Percentiles rank a stretch among this genome's conserved stretches.
These are phyloP conservation scores for Saccharomyces pastorianus DNA, from an alignment of 1,139 yeast genomes.

Conservation along the genomic window DNA sequence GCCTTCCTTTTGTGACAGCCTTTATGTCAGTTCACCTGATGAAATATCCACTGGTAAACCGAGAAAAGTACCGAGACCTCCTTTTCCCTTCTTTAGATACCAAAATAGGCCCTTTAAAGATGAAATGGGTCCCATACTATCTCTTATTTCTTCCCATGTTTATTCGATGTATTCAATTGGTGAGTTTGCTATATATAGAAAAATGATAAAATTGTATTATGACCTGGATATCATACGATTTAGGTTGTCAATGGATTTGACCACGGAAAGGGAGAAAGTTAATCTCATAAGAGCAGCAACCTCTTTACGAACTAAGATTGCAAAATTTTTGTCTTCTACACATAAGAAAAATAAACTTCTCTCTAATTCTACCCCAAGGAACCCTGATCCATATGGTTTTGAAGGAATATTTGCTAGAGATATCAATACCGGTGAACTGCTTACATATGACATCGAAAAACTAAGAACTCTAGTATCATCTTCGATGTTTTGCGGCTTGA, in stretches of 20 bases:
- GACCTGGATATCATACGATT: slow-evolving; percentile 59
- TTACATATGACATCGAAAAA: slow-evolving; percentile 35
- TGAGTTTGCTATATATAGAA: slow-evolving; percentile 53
- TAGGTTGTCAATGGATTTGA: slow-evolving; percentile 46
- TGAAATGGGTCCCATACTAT: slow-evolving; percentile 52
- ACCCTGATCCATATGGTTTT: slow-evolving; percentile 70
- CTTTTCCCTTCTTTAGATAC: slow-evolving; percentile 44
- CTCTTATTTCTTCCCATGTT: slow-evolving; percentile 53
- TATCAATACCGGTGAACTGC: slow-evolving; percentile 52
- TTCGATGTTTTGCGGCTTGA: slow-evolving; percentile 64
- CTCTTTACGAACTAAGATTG: slow-evolving; percentile 52
- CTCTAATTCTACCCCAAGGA: slow-evolving; percentile 31
- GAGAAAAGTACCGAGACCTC: slow-evolving; percentile 37
- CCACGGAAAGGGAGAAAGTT: slow-evolving; percentile 51
- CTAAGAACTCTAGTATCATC: slow-evolving; percentile 61
- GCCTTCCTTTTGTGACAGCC: slow-evolving; percentile 14
- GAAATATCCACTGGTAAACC: slow-evolving; percentile 8
- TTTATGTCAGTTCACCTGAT: slow-evolving; percentile 28
- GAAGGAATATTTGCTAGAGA: slow-evolving; percentile 65
- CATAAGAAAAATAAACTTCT: slow-evolving; percentile 29
- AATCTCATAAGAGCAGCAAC: slow-evolving; percentile 54
- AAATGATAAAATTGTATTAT: slow-evolving; percentile 45
- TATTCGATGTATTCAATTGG: slow-evolving; percentile 66
- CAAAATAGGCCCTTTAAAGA: slow-evolving; percentile 40
- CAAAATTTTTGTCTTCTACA: slow-evolving; percentile 52